Percentiles rank a stretch among this genome's conserved stretches.
These are phyloP conservation scores for Zalerion maritima DNA, from an alignment of 495 filamentous ascomycete species.

Conservation along the genomic window DNA sequence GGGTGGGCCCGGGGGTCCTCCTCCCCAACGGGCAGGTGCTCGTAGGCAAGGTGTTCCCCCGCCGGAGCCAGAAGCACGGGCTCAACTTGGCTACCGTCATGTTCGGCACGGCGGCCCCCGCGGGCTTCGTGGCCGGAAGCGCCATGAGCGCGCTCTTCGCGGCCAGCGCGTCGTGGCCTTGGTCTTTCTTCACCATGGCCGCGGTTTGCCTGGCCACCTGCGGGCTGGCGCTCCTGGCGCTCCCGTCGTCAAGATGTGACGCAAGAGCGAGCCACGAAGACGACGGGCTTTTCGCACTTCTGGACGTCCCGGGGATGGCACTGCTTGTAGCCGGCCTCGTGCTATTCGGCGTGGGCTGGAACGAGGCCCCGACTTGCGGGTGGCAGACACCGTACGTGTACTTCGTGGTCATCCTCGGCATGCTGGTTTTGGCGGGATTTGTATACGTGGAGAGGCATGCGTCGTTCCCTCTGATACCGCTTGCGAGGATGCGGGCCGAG, in stretches of 20 bases:
- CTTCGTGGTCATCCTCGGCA: conserved; percentile 34
- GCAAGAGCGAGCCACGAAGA: conserved; percentile 9
- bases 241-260: conserved; percentile 35
- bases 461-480: conserved; percentile 37
- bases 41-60: conserved; percentile 38
- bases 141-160: conserved; percentile 37
- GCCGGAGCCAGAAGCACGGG: conserved; percentile 39
- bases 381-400: conserved; percentile 41
- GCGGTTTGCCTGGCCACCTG: conserved; percentile 30
- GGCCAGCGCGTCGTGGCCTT: conserved; percentile 44
- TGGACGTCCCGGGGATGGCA: conserved; percentile 36
- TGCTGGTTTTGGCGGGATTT: conserved; percentile 37
- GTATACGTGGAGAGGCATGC: conserved; percentile 28
- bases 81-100: conserved; percentile 47
- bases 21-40: conserved; percentile 49
- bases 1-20: conserved; percentile 45
- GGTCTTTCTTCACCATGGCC: conserved; percentile 44
- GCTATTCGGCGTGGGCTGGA: conserved; percentile 44
- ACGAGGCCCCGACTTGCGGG: conserved; percentile 42
- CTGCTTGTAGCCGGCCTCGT: conserved; percentile 40
- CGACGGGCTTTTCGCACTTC: conserved; percentile 13
- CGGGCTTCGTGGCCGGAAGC: conserved; percentile 36
- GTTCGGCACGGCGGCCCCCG: conserved; percentile 48
- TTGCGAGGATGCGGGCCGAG: conserved; percentile 29
- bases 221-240: conserved; percentile 21